These are phyloP conservation scores for Tetraselmis chui DNA, from an alignment of 139 green algal species.

Conservation along the genomic window DNA sequence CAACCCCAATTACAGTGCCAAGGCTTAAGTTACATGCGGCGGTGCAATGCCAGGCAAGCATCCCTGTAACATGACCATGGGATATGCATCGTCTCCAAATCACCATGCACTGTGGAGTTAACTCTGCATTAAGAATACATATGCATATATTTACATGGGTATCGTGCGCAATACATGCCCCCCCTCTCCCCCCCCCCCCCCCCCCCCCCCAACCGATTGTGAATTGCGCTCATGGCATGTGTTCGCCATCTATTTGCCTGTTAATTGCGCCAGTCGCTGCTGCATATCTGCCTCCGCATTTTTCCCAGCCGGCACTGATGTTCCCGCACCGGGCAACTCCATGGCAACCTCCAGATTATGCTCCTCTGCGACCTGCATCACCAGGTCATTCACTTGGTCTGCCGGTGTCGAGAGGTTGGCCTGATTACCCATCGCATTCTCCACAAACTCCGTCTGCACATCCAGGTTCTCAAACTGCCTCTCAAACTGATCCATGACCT, in stretches of 20 bases:
- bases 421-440: slow-evolving; percentile 83
- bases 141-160: too few species aligned
- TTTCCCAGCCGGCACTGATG: slow-evolving; percentile 7
- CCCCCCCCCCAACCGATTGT: too few species aligned
- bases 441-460: slow-evolving; percentile 83
- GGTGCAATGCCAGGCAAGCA: too few species aligned
- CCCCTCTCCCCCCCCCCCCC: too few species aligned
- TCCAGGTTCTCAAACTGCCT: slow-evolving; percentile 94
- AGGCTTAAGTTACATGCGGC: too few species aligned
- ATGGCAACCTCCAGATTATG: slow-evolving; percentile 75
- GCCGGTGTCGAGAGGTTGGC: slow-evolving; percentile 82
- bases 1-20: too few species aligned
- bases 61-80: too few species aligned
- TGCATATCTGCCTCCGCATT: slow-evolving; percentile 57
- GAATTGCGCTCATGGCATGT: too few species aligned
- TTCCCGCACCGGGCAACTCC: slow-evolving; percentile 49
- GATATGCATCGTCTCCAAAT: too few species aligned
- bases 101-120: too few species aligned
- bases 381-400: slow-evolving; percentile 83
- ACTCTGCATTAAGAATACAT: too few species aligned
- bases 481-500: slow-evolving; percentile 95
- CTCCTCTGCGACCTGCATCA: slow-evolving; percentile 81
- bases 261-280: slow-evolving; percentile 64
- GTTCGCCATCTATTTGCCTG: slow-evolving; percentile 11
- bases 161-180: neutral